Conservation (phyloP, 2,329 filamentous ascomycete genomes). For the Colletotrichum plurivorum region DNA sequence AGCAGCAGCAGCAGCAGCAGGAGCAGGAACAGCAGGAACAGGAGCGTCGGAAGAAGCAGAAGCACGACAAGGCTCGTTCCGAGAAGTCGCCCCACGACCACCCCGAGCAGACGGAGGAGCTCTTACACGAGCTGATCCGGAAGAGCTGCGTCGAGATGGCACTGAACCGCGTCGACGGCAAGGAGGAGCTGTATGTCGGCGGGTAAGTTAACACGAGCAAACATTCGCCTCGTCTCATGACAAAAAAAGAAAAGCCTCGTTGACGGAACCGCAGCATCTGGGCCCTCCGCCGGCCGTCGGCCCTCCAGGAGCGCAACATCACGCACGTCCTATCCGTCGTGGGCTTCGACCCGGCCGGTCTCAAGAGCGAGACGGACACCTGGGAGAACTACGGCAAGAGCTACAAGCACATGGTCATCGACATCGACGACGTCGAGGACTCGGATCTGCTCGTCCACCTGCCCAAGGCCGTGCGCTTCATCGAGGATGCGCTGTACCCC, state of each 20-base stretch:
- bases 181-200: constrained; percentile 57
- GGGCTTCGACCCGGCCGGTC: constrained; percentile 61
- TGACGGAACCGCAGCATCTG: constrained; percentile 73
- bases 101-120: constrained; percentile 8
- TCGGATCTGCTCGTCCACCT: constrained; percentile 89
- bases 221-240: neutral
- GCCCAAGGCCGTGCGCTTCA: constrained; percentile 84
- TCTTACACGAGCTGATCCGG: constrained; percentile 42
- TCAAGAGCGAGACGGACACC: constrained; percentile 68
- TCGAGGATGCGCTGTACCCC: constrained; percentile 77
- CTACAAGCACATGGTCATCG: constrained; percentile 82
- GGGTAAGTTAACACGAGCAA: constrained; percentile 49
- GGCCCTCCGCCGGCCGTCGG: constrained; percentile 79
- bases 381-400: constrained; percentile 65
- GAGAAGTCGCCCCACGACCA: neutral
- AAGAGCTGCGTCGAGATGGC: constrained; percentile 56
- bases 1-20: neutral
- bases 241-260: neutral
- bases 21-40: neutral
- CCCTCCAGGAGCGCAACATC: constrained; percentile 80
- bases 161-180: constrained; percentile 57
- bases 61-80: neutral
- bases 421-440: constrained; percentile 92
- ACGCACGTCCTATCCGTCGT: constrained; percentile 93
- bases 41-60: neutral